These are phyloP conservation scores for Parmelia sp. DNA, from an alignment of 495 filamentous ascomycete species.

Conservation along the genomic window DNA sequence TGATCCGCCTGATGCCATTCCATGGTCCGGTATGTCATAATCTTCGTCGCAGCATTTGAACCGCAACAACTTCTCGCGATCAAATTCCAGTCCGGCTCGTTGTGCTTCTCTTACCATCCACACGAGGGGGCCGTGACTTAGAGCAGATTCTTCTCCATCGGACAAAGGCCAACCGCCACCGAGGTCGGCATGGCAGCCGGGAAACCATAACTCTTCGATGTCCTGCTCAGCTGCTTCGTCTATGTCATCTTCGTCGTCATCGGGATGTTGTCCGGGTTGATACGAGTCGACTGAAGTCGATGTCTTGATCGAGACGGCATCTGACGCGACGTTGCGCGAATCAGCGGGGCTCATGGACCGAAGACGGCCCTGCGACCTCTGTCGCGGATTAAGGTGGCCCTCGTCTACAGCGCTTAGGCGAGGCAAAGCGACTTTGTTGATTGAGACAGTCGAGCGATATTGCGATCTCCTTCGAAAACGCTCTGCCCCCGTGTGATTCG, in stretches of 20 bases:
- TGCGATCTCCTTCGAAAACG: constrained; percentile 24
- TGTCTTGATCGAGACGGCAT: constrained; percentile 34
- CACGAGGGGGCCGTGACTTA: constrained; percentile 69
- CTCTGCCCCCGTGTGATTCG: constrained; percentile 5
- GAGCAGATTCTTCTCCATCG: constrained; percentile 48
- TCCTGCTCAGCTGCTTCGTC: constrained; percentile 62
- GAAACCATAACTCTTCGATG: constrained; percentile 71
- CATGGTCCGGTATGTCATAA: constrained; percentile 10
- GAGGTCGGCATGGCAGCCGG: constrained; percentile 75
- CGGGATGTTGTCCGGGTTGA: constrained; percentile 30
- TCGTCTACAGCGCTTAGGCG: constrained; percentile 9
- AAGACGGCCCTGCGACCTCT: constrained; percentile 5
- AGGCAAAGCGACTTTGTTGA: neutral
- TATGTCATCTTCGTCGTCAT: constrained; percentile 50
- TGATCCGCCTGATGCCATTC: constrained; percentile 3
- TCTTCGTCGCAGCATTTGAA: constrained; percentile 56
- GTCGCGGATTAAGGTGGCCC: constrained; percentile 6
- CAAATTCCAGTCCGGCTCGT: constrained; percentile 65
- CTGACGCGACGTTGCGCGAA: constrained; percentile 32
- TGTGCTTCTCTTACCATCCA: constrained; percentile 83
- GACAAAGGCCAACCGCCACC: constrained; percentile 74
- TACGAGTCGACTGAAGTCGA: constrained; percentile 39
- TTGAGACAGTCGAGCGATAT: constrained; percentile 1
- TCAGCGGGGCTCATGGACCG: constrained; percentile 23
- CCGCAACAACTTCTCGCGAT: constrained; percentile 58